phyloP scores from a whole-genome alignment of 306 rosid genomes.

The Fragaria ananassa region DNA sequence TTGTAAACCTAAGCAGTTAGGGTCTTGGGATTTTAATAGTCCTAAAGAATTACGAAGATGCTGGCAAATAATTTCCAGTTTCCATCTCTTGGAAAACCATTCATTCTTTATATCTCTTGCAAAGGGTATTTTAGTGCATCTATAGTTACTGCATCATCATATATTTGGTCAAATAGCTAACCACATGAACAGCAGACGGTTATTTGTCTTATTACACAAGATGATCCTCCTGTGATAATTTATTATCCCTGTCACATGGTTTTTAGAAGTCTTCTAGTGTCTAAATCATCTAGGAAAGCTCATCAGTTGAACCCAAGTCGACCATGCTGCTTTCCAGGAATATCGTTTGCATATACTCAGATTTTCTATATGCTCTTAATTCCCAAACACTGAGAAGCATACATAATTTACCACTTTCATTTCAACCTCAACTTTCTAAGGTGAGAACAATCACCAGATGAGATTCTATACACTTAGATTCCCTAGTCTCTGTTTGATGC shows the following conservation, averaged over 20 bases:
- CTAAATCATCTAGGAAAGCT: background rate
- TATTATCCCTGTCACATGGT: no score
- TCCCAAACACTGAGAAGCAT: background rate
- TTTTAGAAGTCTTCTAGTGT: background rate
- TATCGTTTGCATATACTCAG: background rate
- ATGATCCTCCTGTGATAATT: background rate
- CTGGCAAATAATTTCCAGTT: background rate
- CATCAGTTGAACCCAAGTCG: background rate
- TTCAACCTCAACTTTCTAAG: background rate
- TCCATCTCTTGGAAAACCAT: background rate
- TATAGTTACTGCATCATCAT: background rate
- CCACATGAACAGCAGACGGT: background rate
- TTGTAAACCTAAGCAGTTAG: background rate
- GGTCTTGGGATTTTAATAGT: background rate
- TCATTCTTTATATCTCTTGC: background rate
- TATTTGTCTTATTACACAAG: background rate
- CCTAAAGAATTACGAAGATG: background rate
- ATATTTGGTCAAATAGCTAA: background rate
- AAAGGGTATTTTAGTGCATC: background rate
- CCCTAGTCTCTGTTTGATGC: background rate
- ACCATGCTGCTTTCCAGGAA: background rate
- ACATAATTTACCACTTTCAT: background rate
- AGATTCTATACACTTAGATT: background rate
- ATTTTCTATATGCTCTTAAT: background rate
- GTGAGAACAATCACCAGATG: background rate